phyloP scores from a whole-genome alignment of 2,329 filamentous ascomycete species.

The Penicillium freii region DNA sequence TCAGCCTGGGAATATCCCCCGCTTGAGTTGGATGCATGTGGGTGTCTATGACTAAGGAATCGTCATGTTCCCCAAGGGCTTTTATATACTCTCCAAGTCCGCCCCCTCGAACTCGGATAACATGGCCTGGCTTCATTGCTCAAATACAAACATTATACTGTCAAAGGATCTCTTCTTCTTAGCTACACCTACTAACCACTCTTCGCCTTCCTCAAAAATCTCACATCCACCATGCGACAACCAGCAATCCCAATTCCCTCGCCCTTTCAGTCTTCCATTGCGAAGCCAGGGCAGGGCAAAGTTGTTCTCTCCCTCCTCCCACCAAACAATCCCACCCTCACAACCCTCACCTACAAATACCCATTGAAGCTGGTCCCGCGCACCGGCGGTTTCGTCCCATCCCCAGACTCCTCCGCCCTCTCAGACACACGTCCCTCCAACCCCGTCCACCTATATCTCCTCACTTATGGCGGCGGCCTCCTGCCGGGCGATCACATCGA shows the following conservation, averaged over 20 bases:
- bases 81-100: constrained; percentile 1
- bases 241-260: constrained; percentile 49
- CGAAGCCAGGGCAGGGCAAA: constrained; percentile 72
- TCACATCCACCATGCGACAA: constrained; percentile 20
- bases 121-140: background rate
- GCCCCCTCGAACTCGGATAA: constrained; percentile 10
- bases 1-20: constrained; percentile 13
- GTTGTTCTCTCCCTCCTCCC: constrained; percentile 73
- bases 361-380: constrained; percentile 91
- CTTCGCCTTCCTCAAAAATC: background rate
- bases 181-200: background rate
- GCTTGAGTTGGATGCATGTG: constrained; percentile 1
- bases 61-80: background rate
- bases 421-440: constrained; percentile 34
- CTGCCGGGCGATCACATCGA: constrained; percentile 82
- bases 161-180: too few species aligned
- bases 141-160: background rate
- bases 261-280: constrained; percentile 74
- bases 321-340: constrained; percentile 67
- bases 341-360: constrained; percentile 82
- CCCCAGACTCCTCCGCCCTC: constrained; percentile 26
- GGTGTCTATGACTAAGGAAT: constrained; percentile 16
- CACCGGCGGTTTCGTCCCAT: constrained; percentile 61
- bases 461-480: constrained; percentile 92
- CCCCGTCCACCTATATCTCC: constrained; percentile 78